A percentile compares a stretch with the other conserved stretches of the same genome.
Evolutionary conservation across 1,284 basidiomycete genomes (phyloP).

Genomic region (Ganoderma lingzhi): DNA sequence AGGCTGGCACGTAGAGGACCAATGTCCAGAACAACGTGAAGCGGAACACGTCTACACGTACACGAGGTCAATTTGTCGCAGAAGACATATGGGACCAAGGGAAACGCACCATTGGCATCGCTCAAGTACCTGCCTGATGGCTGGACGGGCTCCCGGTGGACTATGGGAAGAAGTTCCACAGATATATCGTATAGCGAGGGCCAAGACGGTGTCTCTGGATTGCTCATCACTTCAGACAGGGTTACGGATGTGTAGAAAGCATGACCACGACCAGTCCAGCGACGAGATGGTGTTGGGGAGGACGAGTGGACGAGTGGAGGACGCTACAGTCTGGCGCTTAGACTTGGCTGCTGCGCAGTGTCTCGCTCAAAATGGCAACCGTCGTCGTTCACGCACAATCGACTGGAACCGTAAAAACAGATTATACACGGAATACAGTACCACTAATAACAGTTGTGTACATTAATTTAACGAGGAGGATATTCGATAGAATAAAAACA

Average conservation of each 20-base stretch:
- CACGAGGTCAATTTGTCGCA: not conserved
- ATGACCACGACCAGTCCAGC: slow-evolving; percentile 14
- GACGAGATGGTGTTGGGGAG: not conserved
- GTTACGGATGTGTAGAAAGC: not conserved
- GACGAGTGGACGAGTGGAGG: too few species aligned
- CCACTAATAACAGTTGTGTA: not conserved
- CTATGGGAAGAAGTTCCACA: slow-evolving; percentile 50
- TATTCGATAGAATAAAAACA: not conserved
- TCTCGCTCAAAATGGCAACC: slow-evolving; percentile 4
- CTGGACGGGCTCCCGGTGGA: slow-evolving; percentile 46
- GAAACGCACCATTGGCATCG: slow-evolving; percentile 41
- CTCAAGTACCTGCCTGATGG: slow-evolving; percentile 43
- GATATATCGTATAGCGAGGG: slow-evolving; percentile 58
- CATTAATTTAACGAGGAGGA: not conserved
- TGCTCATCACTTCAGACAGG: slow-evolving; percentile 20
- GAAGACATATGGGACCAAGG: too few species aligned
- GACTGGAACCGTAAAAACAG: not conserved
- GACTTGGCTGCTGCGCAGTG: slow-evolving; percentile 1
- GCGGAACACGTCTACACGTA: slow-evolving; percentile 71
- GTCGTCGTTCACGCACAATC: not conserved
- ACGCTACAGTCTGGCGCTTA: too few species aligned
- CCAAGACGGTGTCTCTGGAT: slow-evolving; percentile 45
- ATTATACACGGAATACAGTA: not conserved
- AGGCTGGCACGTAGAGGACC: slow-evolving; percentile 76
- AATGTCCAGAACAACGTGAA: slow-evolving; percentile 90